These are phyloP conservation scores for Penicillium flavigenum DNA, from an alignment of 495 filamentous ascomycete genomes.

Conservation along the genomic window DNA sequence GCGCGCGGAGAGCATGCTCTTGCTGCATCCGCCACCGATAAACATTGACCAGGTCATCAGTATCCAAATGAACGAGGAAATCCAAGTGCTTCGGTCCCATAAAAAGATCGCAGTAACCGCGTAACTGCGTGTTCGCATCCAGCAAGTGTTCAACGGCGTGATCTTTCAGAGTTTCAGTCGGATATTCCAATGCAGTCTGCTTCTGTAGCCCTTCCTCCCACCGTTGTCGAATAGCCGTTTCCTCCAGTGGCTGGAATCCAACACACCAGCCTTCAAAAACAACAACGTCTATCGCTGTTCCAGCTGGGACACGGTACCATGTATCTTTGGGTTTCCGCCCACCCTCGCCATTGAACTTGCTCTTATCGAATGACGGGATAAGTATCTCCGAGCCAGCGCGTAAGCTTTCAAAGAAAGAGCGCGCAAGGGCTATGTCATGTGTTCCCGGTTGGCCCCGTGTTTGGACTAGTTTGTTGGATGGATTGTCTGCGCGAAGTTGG, in stretches of 20 bases:
- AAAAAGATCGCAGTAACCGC: slow-evolving; percentile 18
- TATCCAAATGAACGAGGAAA: slow-evolving; percentile 21
- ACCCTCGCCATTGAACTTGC: slow-evolving; percentile 23
- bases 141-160: slow-evolving; percentile 19
- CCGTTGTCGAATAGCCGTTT: neutral
- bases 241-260: slow-evolving; percentile 17
- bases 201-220: slow-evolving; percentile 5
- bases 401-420: slow-evolving; percentile 17
- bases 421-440: slow-evolving; percentile 16
- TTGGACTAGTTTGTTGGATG: slow-evolving; percentile 19
- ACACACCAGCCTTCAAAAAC: slow-evolving; percentile 26
- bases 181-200: neutral
- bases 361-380: slow-evolving; percentile 23
- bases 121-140: slow-evolving; percentile 11
- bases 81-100: slow-evolving; percentile 21
- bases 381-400: slow-evolving; percentile 4
- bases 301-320: slow-evolving; percentile 14
- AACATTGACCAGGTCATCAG: slow-evolving; percentile 19
- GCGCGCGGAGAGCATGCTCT: slow-evolving; percentile 16
- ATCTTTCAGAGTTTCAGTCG: slow-evolving; percentile 15
- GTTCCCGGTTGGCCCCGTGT: slow-evolving; percentile 21
- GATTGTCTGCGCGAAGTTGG: slow-evolving; percentile 4
- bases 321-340: slow-evolving; percentile 11
- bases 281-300: slow-evolving; percentile 14
- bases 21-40: slow-evolving; percentile 22